phyloP scores from a whole-genome alignment of 441 rosid species.

The Rhodomyrtus psidioides region DNA sequence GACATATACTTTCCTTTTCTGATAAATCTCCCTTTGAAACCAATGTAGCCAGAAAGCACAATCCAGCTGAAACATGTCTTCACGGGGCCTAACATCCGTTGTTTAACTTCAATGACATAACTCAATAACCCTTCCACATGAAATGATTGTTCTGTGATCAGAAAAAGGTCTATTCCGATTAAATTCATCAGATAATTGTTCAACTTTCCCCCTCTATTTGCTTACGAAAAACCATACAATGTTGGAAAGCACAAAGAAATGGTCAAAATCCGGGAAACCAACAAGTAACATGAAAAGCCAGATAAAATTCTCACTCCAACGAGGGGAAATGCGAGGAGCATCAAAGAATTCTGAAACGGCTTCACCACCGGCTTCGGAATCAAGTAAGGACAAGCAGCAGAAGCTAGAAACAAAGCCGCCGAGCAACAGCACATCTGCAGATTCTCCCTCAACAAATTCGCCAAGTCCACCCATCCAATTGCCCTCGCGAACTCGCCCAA shows the following conservation, averaged over 20 bases:
- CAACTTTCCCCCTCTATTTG: neutral
- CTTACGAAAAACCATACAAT: neutral
- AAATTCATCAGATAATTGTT: neutral
- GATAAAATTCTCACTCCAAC: slow-evolving; percentile 51
- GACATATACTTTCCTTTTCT: neutral
- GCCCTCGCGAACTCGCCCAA: slow-evolving; percentile 57
- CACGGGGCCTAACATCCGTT: neutral
- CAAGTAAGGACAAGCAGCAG: slow-evolving; percentile 62
- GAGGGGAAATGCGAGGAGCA: slow-evolving; percentile 66
- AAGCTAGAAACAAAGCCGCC: slow-evolving; percentile 52
- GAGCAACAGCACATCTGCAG: slow-evolving; percentile 73
- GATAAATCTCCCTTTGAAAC: neutral
- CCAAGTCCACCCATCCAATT: slow-evolving; percentile 57
- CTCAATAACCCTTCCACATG: neutral
- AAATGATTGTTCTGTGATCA: neutral
- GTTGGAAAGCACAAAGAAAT: neutral
- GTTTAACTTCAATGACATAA: neutral
- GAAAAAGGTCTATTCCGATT: neutral
- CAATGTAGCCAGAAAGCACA: neutral
- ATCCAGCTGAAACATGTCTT: neutral
- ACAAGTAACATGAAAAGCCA: neutral
- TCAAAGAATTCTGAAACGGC: slow-evolving; percentile 53
- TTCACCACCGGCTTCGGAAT: slow-evolving; percentile 52
- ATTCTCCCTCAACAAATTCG: slow-evolving; percentile 69
- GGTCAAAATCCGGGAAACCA: neutral